Evolutionary conservation across 768 basidiomycete species (phyloP), one percentile per base, ranked within the genome.

Genomic region (Solioccasus polychromus): DNA sequence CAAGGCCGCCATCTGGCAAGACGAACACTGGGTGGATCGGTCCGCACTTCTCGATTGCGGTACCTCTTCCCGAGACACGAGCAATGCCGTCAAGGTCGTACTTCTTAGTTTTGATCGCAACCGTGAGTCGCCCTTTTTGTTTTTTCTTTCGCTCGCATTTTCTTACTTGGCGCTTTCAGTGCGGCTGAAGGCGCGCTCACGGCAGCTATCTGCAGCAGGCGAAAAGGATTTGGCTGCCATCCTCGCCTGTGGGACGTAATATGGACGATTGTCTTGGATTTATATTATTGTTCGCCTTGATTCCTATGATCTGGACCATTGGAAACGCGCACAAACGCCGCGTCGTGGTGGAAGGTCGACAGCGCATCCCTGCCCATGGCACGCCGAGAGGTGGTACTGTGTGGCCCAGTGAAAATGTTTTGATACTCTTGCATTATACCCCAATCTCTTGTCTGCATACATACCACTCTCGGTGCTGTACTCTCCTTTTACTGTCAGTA

Each of bases 21-120:
- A 87, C 43, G 87, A 92, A 26, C 92, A 97, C 60, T 97, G 92
- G 83, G 71, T 84, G 26, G 90, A 95, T 69, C 82, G 92, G 15
- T 84, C 90, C 0, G 73, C 71, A 4, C 70, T 95, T 62, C 75
- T 97, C 40, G 78, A 77, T 48, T 32, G 41, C 9, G 43, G 48
- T 5, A 64, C 67, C 15, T 53, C 58, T 17, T 54, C 61, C 8
- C 66, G 60, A 37, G 74, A 77, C 19, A 68, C 66, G 17, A 61
- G 68, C 22, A 67, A 63, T 51, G 78, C 81, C 18, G 79, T 83
- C 39, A 93, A 92, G 67, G 94, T 96, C 45, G 83, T 95, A 1
- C 68, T 99, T 39, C 73, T 97, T 26, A 94, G 85, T 58, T 77
- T 95, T 51, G 95, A 99, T 69, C 83, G 95, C 18, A 97, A 96